Evolutionary conservation across 345 rosid genomes (phyloP).

Genomic region (Salix dunnii): DNA sequence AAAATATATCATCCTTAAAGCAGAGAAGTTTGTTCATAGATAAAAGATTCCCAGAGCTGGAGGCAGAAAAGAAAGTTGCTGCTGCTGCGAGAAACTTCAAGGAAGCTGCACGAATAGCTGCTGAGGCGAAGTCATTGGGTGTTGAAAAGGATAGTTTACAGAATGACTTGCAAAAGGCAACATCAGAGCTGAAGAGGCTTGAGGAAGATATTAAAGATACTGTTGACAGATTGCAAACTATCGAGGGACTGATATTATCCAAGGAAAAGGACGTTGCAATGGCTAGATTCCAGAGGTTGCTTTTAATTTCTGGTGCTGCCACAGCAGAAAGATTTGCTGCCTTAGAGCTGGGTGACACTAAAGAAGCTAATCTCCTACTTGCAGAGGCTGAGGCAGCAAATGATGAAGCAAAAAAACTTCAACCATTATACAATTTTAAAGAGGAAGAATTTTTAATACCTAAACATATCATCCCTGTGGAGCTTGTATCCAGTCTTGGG

Average conservation of each 20-base stretch:
- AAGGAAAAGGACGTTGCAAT: conserved; percentile 73
- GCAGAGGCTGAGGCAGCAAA: conserved; percentile 74
- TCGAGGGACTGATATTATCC: conserved; percentile 51
- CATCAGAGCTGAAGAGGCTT: conserved; percentile 45
- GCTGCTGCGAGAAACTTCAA: conserved; percentile 83
- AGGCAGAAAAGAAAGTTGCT: conserved; percentile 85
- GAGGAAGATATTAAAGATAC: conserved; percentile 62
- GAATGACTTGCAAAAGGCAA: conserved; percentile 52
- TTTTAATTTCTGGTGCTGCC: conserved; percentile 55
- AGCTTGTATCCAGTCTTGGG: conserved; percentile 61
- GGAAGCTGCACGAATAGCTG: conserved; percentile 89
- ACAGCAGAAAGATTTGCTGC: conserved; percentile 77
- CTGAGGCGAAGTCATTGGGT: conserved; percentile 75
- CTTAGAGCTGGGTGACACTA: conserved; percentile 60
- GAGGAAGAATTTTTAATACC: conserved; percentile 54
- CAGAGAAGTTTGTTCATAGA: conserved; percentile 69
- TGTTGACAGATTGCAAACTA: conserved; percentile 51
- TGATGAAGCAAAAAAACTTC: conserved; percentile 64
- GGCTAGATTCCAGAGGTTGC: conserved; percentile 70
- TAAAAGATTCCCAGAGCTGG: conserved; percentile 79
- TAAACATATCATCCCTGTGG: conserved; percentile 65
- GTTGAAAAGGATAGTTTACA: conserved; percentile 59
- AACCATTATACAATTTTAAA: conserved; percentile 44
- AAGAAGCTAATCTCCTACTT: conserved; percentile 73
- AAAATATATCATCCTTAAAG: conserved; percentile 59